Evolutionary conservation across 805 yeast genomes (phyloP).

Genomic region (Kodamaea jinghongensis): DNA sequence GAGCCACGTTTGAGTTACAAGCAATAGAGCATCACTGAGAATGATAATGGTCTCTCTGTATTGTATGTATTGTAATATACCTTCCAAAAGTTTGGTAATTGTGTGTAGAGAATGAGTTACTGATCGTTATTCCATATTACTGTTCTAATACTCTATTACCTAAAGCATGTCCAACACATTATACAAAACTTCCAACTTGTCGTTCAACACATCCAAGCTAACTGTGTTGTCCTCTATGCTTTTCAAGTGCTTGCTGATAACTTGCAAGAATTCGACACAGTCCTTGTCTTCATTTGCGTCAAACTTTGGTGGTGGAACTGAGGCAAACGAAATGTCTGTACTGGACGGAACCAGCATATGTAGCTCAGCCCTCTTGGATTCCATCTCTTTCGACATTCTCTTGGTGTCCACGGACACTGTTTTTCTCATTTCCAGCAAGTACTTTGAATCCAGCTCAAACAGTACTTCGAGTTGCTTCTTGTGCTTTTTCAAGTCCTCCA

Average conservation of each 20-base stretch:
- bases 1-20: too few relatives aligned
- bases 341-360: background rate
- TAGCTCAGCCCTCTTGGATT: conserved; percentile 3
- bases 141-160: conserved; percentile 9
- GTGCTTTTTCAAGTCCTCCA: conserved; percentile 29
- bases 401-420: conserved; percentile 13
- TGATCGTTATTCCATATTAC: conserved; percentile 11
- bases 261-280: conserved; percentile 14
- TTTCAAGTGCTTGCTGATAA: conserved; percentile 15
- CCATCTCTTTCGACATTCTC: conserved; percentile 5
- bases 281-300: conserved; percentile 15
- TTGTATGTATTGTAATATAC: too few relatives aligned
- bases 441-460: conserved; percentile 31
- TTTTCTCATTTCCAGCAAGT: conserved; percentile 30
- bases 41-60: too few relatives aligned
- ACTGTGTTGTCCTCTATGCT: conserved; percentile 15
- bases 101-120: too few relatives aligned
- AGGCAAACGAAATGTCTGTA: background rate
- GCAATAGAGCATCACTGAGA: background rate
- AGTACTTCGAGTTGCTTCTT: conserved; percentile 20
- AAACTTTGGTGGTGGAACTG: conserved; percentile 1
- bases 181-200: conserved; percentile 15
- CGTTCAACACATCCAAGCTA: conserved; percentile 13
- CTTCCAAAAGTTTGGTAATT: too few relatives aligned
- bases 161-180: conserved; percentile 13